Percentiles rank a stretch among this genome's conserved stretches.
Conservation (phyloP, 2,329 filamentous ascomycete species). For the Fusarium sp. region DNA sequence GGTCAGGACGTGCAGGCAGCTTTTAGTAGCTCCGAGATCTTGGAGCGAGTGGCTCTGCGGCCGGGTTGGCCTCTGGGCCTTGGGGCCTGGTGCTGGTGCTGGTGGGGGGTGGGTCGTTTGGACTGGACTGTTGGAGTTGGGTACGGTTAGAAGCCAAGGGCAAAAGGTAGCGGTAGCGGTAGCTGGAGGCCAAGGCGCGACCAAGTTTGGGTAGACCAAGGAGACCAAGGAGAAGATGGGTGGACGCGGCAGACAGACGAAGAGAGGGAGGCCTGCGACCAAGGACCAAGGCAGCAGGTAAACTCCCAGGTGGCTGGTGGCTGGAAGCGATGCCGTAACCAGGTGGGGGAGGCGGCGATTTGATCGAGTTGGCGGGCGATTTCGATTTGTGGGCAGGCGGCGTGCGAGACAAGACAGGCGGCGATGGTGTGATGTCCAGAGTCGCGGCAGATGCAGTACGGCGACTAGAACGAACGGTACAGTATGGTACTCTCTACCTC, state of each 20-base stretch:
- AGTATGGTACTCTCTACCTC: too few relatives aligned
- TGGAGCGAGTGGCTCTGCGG: constrained; percentile 45
- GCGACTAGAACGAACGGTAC: constrained; percentile 9
- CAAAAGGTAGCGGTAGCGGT: not conserved
- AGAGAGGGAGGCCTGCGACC: not conserved
- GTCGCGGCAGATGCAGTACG: constrained; percentile 13
- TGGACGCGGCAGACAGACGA: not conserved
- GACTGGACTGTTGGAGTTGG: constrained; percentile 36
- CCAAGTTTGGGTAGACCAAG: constrained; percentile 9
- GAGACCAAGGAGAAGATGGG: constrained; percentile 20
- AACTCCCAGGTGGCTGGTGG: constrained; percentile 39
- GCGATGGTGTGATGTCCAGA: constrained; percentile 24
- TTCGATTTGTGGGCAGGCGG: constrained; percentile 36
- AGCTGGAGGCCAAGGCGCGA: not conserved
- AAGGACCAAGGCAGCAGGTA: constrained; percentile 30
- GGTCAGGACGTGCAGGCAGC: constrained; percentile 46
- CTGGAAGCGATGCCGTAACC: constrained; percentile 46
- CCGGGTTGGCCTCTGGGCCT: constrained; percentile 41
- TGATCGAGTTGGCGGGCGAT: constrained; percentile 37
- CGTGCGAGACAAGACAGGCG: constrained; percentile 12
- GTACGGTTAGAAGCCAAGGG: constrained; percentile 2
- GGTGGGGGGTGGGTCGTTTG: constrained; percentile 45
- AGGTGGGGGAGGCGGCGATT: constrained; percentile 45
- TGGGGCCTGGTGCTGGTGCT: constrained; percentile 20
- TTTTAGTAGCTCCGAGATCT: constrained; percentile 48